Evolutionary conservation across 306 rosid genomes (phyloP).

Genomic region (Prunus kanzakura): DNA sequence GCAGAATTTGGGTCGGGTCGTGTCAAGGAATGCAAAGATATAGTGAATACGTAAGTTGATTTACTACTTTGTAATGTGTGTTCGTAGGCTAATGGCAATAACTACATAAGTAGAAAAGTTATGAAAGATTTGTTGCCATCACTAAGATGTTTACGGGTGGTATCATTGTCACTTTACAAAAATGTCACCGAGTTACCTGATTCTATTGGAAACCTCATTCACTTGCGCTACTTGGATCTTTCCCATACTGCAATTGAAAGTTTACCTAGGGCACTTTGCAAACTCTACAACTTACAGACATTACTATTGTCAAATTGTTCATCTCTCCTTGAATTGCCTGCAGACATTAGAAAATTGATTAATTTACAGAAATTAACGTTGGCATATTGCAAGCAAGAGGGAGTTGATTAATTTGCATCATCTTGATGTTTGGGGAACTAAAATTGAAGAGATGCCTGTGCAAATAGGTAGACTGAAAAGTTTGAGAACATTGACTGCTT

Average conservation of each 20-base stretch:
- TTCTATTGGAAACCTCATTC: background rate
- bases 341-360: background rate
- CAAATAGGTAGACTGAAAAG: background rate
- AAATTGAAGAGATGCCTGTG: background rate
- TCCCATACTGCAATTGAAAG: too few relatives aligned
- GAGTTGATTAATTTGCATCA: too few relatives aligned
- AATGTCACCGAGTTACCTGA: background rate
- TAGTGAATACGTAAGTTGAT: too few relatives aligned
- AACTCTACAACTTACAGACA: conserved; percentile 17
- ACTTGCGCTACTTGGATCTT: background rate
- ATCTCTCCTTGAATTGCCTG: conserved; percentile 4
- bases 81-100: too few relatives aligned
- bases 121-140: too few relatives aligned
- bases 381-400: rapidly evolving
- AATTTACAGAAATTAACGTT: background rate
- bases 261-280: background rate
- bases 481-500: background rate
- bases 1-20: too few relatives aligned
- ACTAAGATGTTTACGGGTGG: background rate
- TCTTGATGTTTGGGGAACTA: too few relatives aligned
- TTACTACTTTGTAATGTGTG: too few relatives aligned
- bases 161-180: background rate
- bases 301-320: background rate
- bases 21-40: too few relatives aligned
- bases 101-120: too few relatives aligned